Evolutionary conservation across 2,329 filamentous ascomycete species (phyloP).

Genomic region (Ascochyta clinopodiicola): DNA sequence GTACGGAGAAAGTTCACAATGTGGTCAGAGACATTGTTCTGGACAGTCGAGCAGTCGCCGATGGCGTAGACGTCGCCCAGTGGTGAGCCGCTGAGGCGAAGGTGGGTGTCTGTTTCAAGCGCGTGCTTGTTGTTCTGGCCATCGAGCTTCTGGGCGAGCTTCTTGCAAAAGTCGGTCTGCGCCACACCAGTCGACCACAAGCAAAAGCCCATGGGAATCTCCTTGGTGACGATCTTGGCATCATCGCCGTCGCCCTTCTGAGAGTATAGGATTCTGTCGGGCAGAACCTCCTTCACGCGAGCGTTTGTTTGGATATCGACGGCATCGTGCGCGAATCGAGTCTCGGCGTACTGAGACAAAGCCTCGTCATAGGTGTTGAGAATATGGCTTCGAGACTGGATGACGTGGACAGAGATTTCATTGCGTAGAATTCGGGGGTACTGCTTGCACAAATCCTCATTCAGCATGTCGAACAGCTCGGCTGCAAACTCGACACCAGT

Average conservation of each 20-base stretch:
- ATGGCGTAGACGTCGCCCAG: slow-evolving; percentile 96
- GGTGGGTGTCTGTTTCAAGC: slow-evolving; percentile 91
- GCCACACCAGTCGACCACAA: slow-evolving; percentile 96
- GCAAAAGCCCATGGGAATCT: slow-evolving; percentile 94
- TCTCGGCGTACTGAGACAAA: slow-evolving; percentile 89
- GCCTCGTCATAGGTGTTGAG: slow-evolving; percentile 98
- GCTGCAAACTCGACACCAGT: slow-evolving; percentile 98
- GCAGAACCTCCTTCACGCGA: slow-evolving; percentile 84
- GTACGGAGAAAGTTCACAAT: slow-evolving; percentile 88
- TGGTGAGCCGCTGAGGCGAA: slow-evolving; percentile 86
- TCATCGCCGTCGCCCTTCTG: slow-evolving; percentile 71
- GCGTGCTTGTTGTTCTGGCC: slow-evolving; percentile 87
- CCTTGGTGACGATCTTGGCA: slow-evolving; percentile 81
- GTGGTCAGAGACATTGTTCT: slow-evolving; percentile 95
- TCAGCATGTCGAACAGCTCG: slow-evolving; percentile 93
- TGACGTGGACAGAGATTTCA: slow-evolving; percentile 96
- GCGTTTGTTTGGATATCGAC: slow-evolving; percentile 93
- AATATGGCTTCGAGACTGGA: slow-evolving; percentile 93
- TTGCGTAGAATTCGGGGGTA: slow-evolving; percentile 94
- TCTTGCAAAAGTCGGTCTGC: slow-evolving; percentile 81
- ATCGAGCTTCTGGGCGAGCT: slow-evolving; percentile 76
- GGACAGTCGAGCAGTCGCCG: slow-evolving; percentile 93
- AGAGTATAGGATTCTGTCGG: slow-evolving; percentile 86
- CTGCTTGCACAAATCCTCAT: slow-evolving; percentile 78
- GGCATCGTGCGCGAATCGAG: slow-evolving; percentile 87